Base-by-base conservation (phyloP, 2,329 filamentous ascomycete species). In the Fusarium secorum region DNA sequence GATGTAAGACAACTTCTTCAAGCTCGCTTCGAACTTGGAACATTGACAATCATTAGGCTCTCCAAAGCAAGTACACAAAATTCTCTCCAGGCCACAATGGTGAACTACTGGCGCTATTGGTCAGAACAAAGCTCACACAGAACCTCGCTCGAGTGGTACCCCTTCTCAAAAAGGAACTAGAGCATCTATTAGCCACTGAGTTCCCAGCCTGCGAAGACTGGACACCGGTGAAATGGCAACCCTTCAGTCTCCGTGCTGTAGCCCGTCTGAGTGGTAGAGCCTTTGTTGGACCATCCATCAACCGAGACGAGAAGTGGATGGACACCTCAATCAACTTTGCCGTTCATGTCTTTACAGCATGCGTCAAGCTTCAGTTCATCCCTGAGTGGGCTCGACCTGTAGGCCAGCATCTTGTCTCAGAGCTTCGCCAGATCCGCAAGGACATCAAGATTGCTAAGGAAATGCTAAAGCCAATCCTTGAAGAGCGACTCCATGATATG, bases 291-390 rank as follows among this genome's bases (percentile, higher is more conserved):
- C 72, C 82, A 5, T 77, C 80, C 18, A 79, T 88, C 60, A 86
- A 83, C 71, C 85, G 86, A 22, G 79, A 84, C 42, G 83, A 87
- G 69, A 80, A 83, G 62, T 89, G 87, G 87, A 83, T 88, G 79
- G 79, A 84, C 51, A 84, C 84, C 24, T 82, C 81, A 76, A 80
- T 86, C 77, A 82, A 85, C 75, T 87, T 85, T 73, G 83, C 85
- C 53, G 77, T 85, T 26, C 81, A 86, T 66, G 81, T 85, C 65
- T 83, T 88, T 75, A 77, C 83, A 72, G 81, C 83, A 49, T 78
- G 85, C 51, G 75, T 85, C 60, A 82, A 85, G 71, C 80, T 90
- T 41, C 85, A 86, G 66, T 82, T 86, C 71, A 85, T 86, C 61
- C 85, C 85, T 3, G 80, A 80, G 15, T 86, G 85, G 84, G 78